A percentile compares a stretch with the other conserved stretches of the same genome.
Conservation (phyloP, 495 filamentous ascomycete species). For the Xylaria longipes region DNA sequence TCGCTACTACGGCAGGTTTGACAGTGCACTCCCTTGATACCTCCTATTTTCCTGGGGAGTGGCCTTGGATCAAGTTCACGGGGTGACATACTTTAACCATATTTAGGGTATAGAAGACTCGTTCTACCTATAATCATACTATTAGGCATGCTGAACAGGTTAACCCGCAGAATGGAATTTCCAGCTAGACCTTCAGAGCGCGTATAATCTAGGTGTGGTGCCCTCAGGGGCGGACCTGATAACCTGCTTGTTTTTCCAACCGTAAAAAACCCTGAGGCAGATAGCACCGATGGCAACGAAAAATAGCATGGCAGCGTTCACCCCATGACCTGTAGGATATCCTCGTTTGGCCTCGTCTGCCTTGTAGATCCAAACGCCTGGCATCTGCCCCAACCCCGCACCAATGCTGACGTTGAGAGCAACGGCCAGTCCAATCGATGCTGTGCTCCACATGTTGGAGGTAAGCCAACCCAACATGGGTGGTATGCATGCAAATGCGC, state of each 20-base stretch:
- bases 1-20: background rate
- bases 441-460: slow-evolving; percentile 69
- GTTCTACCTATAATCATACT: background rate
- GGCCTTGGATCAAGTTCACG: background rate
- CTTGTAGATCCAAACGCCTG: slow-evolving; percentile 78
- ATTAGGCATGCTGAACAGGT: background rate
- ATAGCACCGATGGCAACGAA: slow-evolving; percentile 48
- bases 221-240: slow-evolving; percentile 34
- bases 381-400: slow-evolving; percentile 69
- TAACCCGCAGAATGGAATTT: background rate
- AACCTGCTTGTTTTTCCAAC: slow-evolving; percentile 45
- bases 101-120: background rate
- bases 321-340: slow-evolving; percentile 70
- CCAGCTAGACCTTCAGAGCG: slow-evolving; percentile 24
- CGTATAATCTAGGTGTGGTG: slow-evolving; percentile 35
- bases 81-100: background rate
- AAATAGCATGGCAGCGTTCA: slow-evolving; percentile 56
- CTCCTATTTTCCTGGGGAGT: background rate
- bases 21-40: background rate
- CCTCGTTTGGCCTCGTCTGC: slow-evolving; percentile 62
- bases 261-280: slow-evolving; percentile 49
- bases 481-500: slow-evolving; percentile 61
- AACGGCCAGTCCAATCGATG: slow-evolving; percentile 68
- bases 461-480: slow-evolving; percentile 74
- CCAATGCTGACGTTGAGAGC: slow-evolving; percentile 74